Conservation (phyloP, 345 rosid species). For the Aurinia saxatilis region DNA sequence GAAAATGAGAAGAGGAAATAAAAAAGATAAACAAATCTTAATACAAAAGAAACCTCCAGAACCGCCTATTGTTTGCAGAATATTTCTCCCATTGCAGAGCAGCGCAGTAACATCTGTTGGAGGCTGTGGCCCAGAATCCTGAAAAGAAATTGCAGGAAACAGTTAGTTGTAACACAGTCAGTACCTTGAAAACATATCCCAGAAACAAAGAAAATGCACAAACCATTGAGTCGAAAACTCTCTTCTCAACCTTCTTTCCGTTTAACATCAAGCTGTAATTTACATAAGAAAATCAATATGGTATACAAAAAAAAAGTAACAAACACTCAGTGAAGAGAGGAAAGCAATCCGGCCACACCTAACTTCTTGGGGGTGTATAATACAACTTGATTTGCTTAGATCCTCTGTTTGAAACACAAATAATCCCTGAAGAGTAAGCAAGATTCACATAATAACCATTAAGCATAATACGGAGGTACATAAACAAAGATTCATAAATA, state of each 20-base stretch:
- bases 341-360: conserved; percentile 41
- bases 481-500: not conserved
- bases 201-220: conserved; percentile 16
- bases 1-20: conserved; percentile 5
- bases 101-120: conserved; percentile 62
- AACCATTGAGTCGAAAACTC: conserved; percentile 58
- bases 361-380: conserved; percentile 67
- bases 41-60: conserved; percentile 47
- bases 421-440: conserved; percentile 42
- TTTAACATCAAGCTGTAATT: conserved; percentile 64
- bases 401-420: conserved; percentile 62
- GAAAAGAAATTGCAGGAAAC: conserved; percentile 10
- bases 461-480: not conserved
- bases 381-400: conserved; percentile 67
- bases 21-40: not conserved
- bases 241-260: conserved; percentile 58
- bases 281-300: conserved; percentile 7
- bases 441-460: not conserved
- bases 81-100: conserved; percentile 72
- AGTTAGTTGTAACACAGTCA: not conserved
- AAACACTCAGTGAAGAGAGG: not conserved
- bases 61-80: conserved; percentile 84
- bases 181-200: not conserved
- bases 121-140: conserved; percentile 76
- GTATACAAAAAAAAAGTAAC: not conserved